These are phyloP conservation scores for Citrus maxima DNA, from an alignment of 345 rosid species.

Conservation along the genomic window DNA sequence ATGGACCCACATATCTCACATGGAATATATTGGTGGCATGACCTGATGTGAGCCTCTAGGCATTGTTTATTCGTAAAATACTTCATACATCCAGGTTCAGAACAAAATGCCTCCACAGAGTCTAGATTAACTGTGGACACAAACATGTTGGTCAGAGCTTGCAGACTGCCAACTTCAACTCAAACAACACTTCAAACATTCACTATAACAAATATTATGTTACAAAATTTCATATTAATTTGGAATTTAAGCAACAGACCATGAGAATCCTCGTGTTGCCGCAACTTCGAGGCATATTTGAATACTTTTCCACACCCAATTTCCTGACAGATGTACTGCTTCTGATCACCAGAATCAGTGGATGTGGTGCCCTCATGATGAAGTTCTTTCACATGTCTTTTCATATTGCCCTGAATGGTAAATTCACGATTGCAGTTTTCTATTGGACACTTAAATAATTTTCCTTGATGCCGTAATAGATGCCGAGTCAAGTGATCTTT, in stretches of 20 bases:
- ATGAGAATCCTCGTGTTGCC: slow-evolving; percentile 75
- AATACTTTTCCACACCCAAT: slow-evolving; percentile 81
- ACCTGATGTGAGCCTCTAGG: slow-evolving; percentile 58
- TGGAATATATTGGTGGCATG: slow-evolving; percentile 53
- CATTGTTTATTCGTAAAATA: slow-evolving; percentile 66
- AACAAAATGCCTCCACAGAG: slow-evolving; percentile 68
- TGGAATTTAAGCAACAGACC: slow-evolving; percentile 34
- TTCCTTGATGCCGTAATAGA: slow-evolving; percentile 63
- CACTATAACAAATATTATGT: background rate
- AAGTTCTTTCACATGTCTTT: slow-evolving; percentile 52
- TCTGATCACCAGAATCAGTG: slow-evolving; percentile 11
- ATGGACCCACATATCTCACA: slow-evolving; percentile 68
- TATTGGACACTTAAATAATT: slow-evolving; percentile 61
- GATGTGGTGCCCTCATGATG: slow-evolving; percentile 36
- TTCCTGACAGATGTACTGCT: slow-evolving; percentile 58
- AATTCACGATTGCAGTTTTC: slow-evolving; percentile 56
- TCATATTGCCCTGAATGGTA: slow-evolving; percentile 48
- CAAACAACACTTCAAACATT: no score
- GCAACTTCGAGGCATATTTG: slow-evolving; percentile 53
- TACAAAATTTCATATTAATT: background rate
- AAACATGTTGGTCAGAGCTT: slow-evolving; percentile 12
- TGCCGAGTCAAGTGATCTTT: slow-evolving; percentile 93
- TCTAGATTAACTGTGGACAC: slow-evolving; percentile 62
- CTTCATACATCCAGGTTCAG: slow-evolving; percentile 72
- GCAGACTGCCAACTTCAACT: background rate